A percentile compares a stretch with the other conserved stretches of the same genome.
Conservation (phyloP, 192 early-diverging fungal species). For the Coemansia nantahalensis region DNA sequence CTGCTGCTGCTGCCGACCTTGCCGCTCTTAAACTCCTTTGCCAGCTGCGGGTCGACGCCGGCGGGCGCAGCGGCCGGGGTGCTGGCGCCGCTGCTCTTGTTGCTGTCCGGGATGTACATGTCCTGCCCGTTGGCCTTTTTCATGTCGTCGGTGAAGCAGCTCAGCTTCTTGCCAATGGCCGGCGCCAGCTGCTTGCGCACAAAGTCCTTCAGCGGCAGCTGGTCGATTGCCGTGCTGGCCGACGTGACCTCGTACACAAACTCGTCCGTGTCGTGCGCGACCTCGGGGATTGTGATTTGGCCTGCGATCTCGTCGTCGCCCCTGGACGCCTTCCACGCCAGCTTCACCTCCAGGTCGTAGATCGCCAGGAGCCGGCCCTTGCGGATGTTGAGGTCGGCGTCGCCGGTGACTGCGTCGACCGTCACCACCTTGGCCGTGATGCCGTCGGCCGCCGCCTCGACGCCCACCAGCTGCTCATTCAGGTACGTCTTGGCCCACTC, state of each 20-base stretch:
- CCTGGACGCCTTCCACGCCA: constrained; percentile 62
- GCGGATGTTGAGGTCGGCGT: constrained; percentile 91
- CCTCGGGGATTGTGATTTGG: constrained; percentile 82
- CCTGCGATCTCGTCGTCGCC: constrained; percentile 54
- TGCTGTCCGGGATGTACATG: constrained; percentile 71
- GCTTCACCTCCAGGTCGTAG: constrained; percentile 79
- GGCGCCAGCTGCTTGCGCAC: constrained; percentile 67
- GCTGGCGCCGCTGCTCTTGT: constrained; percentile 3
- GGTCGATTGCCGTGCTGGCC: constrained; percentile 15
- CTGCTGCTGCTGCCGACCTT: constrained; percentile 19
- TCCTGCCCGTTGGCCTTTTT: constrained; percentile 73
- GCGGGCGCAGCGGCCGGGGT: not conserved
- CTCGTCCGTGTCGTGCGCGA: constrained; percentile 82
- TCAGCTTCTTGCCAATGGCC: constrained; percentile 60
- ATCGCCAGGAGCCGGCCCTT: constrained; percentile 96
- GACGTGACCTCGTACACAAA: constrained; percentile 77
- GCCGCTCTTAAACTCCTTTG: constrained; percentile 26
- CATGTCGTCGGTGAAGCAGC: constrained; percentile 67
- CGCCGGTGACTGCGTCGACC: constrained; percentile 71
- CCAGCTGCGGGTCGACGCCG: constrained; percentile 3
- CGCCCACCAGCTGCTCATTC: constrained; percentile 57
- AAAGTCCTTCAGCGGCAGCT: constrained; percentile 60
- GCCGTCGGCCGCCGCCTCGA: constrained; percentile 55
- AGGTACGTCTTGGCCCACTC: constrained; percentile 90
- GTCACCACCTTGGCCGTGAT: constrained; percentile 53